Conservation (phyloP, 1,284 basidiomycete genomes). For the Microbotryomycetes sp. region DNA sequence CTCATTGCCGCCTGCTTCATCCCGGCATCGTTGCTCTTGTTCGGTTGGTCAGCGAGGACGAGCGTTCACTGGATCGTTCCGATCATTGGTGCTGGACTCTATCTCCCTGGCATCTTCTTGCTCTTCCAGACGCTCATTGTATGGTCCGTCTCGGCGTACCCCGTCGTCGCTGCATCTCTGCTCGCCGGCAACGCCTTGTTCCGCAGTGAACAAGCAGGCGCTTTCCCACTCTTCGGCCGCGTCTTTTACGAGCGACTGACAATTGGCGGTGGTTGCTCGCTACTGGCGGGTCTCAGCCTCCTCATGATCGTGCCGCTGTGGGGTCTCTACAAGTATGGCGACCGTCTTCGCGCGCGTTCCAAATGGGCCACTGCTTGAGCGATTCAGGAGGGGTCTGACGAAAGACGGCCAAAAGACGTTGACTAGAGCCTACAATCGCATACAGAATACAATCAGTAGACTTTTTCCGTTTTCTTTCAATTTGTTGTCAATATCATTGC, state of each 20-base stretch:
- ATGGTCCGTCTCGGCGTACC: constrained; percentile 5
- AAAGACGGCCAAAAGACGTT: too few species aligned
- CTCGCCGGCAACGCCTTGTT: constrained; percentile 33
- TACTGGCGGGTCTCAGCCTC: constrained; percentile 35
- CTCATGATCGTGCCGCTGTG: constrained; percentile 35
- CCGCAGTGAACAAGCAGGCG: constrained; percentile 11
- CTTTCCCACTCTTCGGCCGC: constrained; percentile 36
- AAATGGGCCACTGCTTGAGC: background rate
- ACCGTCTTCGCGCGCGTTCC: constrained; percentile 11
- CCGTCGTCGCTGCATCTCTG: constrained; percentile 16
- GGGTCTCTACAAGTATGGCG: constrained; percentile 10
- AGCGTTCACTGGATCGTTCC: constrained; percentile 38
- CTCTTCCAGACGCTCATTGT: constrained; percentile 25
- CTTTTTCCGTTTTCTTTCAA: too few species aligned
- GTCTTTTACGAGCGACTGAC: constrained; percentile 33
- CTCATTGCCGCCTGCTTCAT: constrained; percentile 61
- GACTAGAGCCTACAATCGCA: too few species aligned
- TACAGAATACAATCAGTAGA: too few species aligned
- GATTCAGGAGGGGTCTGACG: too few species aligned
- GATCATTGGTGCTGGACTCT: constrained; percentile 35
- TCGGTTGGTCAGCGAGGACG: constrained; percentile 38
- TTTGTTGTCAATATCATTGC: too few species aligned
- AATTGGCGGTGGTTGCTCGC: constrained; percentile 34
- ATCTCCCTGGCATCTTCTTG: constrained; percentile 24
- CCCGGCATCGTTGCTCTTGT: constrained; percentile 57